Evolutionary conservation across 805 yeast species (phyloP), one percentile per base, ranked within the genome.

Genomic region (Isabelozyma rhagii): DNA sequence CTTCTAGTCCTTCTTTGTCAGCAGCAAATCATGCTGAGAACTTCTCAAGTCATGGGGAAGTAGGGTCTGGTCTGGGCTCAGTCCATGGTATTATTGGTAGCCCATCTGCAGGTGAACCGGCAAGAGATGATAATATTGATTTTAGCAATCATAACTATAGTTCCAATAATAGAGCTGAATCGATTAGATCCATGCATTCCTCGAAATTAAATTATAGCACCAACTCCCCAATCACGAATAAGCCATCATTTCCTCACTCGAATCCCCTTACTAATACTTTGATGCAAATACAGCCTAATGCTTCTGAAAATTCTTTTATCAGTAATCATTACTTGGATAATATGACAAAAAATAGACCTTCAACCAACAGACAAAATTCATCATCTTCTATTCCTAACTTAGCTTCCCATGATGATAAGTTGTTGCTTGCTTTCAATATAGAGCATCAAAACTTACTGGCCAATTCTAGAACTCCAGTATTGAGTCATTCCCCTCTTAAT

Each of bases 271-370:
- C n/a, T 39, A 39, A 39, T 15, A 25, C 6, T 5, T 21, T 27
- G 15, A 4, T n/a, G 10, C 44, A 8, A 4, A 21, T 21, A 6
- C 31, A 25, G 8, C 44, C 39, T 13, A 34, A 34, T 14, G 4
- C 67, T 9, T 47, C 59, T 11, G 59, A 61, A 6, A 62, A 55
- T 45, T 62, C 63, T 8, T 55, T 55, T 28, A 59, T 50, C 36
- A 55, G 65, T 15, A 60, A 59, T 50, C 63, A 66, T 41, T 65
- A 55, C 47, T 41, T 62, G 45, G 70, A 66, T 8, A 13, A 15
- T 11, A 27, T 31, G 15, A 51, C 47, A 45, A 41, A 47, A 17
- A 40, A 44, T 4, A 43, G 57, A 15, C 59, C 59, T 10, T 41
- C 44, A 5, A 47, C 50, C 18, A 51, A 51, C 18, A 41, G 59